Base-by-base conservation (phyloP, 2,329 filamentous ascomycete genomes). In the Aphanoascus verrucosus region DNA sequence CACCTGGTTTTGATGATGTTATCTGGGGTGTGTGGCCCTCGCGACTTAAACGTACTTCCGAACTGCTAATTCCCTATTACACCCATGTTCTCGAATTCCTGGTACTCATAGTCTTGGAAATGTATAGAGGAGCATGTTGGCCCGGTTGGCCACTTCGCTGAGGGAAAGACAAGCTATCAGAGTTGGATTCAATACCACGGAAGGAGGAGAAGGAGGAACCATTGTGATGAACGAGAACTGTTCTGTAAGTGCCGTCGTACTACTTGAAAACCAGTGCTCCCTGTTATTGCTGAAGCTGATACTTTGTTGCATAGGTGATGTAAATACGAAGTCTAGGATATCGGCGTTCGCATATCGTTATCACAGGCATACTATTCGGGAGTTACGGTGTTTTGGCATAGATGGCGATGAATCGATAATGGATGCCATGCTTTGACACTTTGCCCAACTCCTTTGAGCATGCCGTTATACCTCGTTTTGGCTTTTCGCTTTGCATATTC, bases 191-290 rank as follows among this genome's bases (percentile, higher is more conserved):
- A 64, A 61, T 19, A 55, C 61, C 15, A 58, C 58, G 41, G 59
- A 59, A 9, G 64, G 57, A 23, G 65, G 61, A 28, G 61, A 60
- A 50, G 65, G 63, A 3, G 60, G 61, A 1, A 64, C 66, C 3
- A 62, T 72, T 56, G 60, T 73, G 19, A 58, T 74, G 31, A 69
- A 74, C 59, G 71, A 74, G 53, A 73, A 74, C 59, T 75, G 72
- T 60, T 58, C 55, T 58, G 72, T 74, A 64, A 61, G 68, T 65
- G 4, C n/a, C n/a, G n/a, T n/a, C n/a, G n/a, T n/a, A n/a, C n/a
- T n/a, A n/a, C n/a, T n/a, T n/a, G n/a, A n/a, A n/a, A 11, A 19
- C 1, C 15, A 7, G n/a, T 42, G 14, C n/a, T 14, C 15, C 15
- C 23, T 9, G 7, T 4, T 51, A 20, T 20, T 14, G n/a, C 35